Conservation (phyloP, 345 rosid genomes). For the Kandelia obovata region DNA sequence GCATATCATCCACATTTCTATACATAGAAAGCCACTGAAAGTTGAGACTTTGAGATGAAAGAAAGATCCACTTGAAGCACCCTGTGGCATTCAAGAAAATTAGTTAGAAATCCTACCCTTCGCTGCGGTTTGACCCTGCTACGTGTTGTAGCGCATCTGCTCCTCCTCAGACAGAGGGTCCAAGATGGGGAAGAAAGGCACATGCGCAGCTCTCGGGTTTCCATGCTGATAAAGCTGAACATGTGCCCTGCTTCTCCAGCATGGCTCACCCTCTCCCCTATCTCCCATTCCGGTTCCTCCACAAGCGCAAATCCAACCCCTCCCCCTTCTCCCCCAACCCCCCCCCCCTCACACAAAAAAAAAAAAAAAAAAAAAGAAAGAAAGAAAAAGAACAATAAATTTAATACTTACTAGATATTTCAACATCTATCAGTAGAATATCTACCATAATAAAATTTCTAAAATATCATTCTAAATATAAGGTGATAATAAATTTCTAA, state of each 20-base stretch:
- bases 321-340: too few species aligned
- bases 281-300: background rate
- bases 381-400: too few species aligned
- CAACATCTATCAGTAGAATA: too few species aligned
- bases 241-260: conserved; percentile 64
- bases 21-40: conserved; percentile 7
- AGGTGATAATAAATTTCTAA: too few species aligned
- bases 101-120: background rate
- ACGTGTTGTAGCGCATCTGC: background rate
- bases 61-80: background rate
- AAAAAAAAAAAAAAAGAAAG: too few species aligned
- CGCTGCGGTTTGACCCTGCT: too few species aligned
- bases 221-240: conserved; percentile 22
- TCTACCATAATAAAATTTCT: too few species aligned
- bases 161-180: conserved; percentile 15
- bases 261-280: conserved; percentile 28
- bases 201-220: conserved; percentile 30
- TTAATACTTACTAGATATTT: too few species aligned
- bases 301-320: too few species aligned
- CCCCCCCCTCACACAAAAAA: too few species aligned
- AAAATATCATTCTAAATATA: too few species aligned
- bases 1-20: conserved; percentile 7
- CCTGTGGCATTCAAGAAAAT: background rate
- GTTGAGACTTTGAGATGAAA: background rate
- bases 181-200: conserved; percentile 46